A percentile compares a stretch with the other conserved stretches of the same genome.
phyloP scores from a whole-genome alignment of 768 basidiomycete genomes.

The Suillus subluteus region DNA sequence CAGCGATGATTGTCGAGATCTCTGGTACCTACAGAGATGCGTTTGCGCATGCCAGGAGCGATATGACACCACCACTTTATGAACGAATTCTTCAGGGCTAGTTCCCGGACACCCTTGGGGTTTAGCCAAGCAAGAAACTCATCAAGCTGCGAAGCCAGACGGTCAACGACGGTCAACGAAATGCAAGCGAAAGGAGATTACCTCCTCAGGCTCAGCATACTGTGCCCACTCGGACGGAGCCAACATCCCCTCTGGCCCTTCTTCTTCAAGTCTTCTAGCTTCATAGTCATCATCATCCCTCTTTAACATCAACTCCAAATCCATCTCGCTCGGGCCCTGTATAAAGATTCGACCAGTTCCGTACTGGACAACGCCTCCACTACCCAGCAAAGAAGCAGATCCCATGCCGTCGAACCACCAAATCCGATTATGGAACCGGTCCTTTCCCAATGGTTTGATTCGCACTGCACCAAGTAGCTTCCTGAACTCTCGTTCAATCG shows the following conservation, averaged over 20 bases:
- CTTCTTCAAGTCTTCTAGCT: constrained; percentile 71
- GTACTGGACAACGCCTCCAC: constrained; percentile 79
- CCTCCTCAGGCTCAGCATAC: constrained; percentile 87
- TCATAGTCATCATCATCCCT: constrained; percentile 57
- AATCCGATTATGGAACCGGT: constrained; percentile 91
- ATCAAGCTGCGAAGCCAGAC: constrained; percentile 58
- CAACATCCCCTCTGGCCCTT: constrained; percentile 77
- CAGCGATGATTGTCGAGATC: constrained; percentile 14
- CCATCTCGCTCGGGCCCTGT: constrained; percentile 88
- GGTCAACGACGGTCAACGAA: constrained; percentile 15
- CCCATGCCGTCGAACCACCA: constrained; percentile 99
- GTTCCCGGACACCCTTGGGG: constrained; percentile 87
- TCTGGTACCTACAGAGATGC: constrained; percentile 61
- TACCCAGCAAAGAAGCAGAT: constrained; percentile 74
- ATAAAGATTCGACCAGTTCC: constrained; percentile 91
- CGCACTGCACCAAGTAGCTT: constrained; percentile 84
- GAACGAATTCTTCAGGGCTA: constrained; percentile 74
- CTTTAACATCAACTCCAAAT: constrained; percentile 69
- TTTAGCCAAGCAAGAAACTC: constrained; percentile 90
- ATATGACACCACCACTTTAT: constrained; percentile 87
- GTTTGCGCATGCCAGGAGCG: constrained; percentile 75
- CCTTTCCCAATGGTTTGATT: constrained; percentile 86
- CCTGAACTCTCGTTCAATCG: constrained; percentile 92
- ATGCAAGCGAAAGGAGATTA: constrained; percentile 30
- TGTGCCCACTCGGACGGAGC: constrained; percentile 87